Conservation (phyloP, 441 rosid species). For the Biscutella auriculata region DNA sequence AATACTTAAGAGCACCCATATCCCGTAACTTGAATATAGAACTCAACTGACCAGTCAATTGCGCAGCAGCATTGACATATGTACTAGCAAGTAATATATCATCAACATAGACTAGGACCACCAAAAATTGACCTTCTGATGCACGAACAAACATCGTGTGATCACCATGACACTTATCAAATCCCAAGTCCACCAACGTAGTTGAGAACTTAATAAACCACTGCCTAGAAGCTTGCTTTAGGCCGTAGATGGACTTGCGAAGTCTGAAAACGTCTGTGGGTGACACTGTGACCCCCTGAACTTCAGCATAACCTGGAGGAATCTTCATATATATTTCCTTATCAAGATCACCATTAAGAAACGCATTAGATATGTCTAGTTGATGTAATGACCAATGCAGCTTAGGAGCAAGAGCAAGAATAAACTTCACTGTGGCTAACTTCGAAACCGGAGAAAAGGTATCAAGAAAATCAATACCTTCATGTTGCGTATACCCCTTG, state of each 20-base stretch:
- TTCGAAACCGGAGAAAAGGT: neutral
- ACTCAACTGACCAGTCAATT: no score
- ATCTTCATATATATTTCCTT: no score
- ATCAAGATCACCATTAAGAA: neutral
- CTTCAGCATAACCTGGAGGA: neutral
- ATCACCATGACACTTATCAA: neutral
- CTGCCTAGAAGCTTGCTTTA: neutral
- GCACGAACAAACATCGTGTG: neutral
- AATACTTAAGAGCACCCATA: neutral
- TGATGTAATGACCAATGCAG: neutral
- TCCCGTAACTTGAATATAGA: neutral
- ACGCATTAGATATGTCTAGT: neutral
- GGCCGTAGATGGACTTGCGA: neutral
- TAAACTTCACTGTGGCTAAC: neutral
- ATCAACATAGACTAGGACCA: neutral
- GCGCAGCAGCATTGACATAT: no score
- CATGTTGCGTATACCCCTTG: no score
- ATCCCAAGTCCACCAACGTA: neutral
- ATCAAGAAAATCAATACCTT: no score
- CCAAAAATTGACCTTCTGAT: neutral
- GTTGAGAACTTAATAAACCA: neutral
- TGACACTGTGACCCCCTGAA: no score
- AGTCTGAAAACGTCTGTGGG: no score
- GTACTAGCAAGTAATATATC: neutral
- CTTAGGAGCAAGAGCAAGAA: neutral